phyloP scores from a whole-genome alignment of 2,329 filamentous ascomycete genomes.

The Chaetothyriales sp. region DNA sequence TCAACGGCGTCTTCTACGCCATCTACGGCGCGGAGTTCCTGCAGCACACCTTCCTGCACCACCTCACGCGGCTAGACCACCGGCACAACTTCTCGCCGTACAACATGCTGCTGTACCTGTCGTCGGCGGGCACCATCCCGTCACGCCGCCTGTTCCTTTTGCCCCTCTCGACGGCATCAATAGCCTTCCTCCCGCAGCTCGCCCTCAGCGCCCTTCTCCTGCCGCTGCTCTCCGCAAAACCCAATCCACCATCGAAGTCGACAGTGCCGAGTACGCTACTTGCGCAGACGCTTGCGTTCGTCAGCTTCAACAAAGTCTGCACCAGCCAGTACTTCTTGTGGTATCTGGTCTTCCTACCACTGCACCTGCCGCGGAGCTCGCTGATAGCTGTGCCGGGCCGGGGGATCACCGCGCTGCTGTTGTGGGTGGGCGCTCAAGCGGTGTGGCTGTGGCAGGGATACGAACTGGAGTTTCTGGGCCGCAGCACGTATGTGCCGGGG shows the following conservation, averaged over 20 bases:
- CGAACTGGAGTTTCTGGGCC: slow-evolving; percentile 63
- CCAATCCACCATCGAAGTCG: slow-evolving; percentile 7
- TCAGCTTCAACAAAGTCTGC: slow-evolving; percentile 97
- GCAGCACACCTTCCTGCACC: slow-evolving; percentile 82
- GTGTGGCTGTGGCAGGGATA: slow-evolving; percentile 65
- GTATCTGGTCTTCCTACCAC: slow-evolving; percentile 88
- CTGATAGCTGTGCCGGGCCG: slow-evolving; percentile 41
- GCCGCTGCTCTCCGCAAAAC: slow-evolving; percentile 36
- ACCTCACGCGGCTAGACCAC: slow-evolving; percentile 85
- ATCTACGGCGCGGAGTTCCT: slow-evolving; percentile 70
- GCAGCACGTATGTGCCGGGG: slow-evolving; percentile 72
- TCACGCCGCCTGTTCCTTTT: slow-evolving; percentile 10
- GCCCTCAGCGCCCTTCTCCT: slow-evolving; percentile 65
- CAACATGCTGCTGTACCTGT: slow-evolving; percentile 79
- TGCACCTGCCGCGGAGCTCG: slow-evolving; percentile 74
- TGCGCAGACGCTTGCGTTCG: slow-evolving; percentile 84
- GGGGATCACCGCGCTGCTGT: slow-evolving; percentile 49
- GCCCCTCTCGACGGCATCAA: slow-evolving; percentile 31
- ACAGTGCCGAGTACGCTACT: slow-evolving; percentile 64
- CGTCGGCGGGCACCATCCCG: slow-evolving; percentile 45
- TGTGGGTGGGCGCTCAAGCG: slow-evolving; percentile 57
- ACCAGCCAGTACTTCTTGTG: slow-evolving; percentile 99
- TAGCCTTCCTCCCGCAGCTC: slow-evolving; percentile 83
- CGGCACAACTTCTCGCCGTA: slow-evolving; percentile 98
- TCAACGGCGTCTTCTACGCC: slow-evolving; percentile 69